Conservation (phyloP, 2,329 filamentous ascomycete species). For the Xylariaceae sp. region DNA sequence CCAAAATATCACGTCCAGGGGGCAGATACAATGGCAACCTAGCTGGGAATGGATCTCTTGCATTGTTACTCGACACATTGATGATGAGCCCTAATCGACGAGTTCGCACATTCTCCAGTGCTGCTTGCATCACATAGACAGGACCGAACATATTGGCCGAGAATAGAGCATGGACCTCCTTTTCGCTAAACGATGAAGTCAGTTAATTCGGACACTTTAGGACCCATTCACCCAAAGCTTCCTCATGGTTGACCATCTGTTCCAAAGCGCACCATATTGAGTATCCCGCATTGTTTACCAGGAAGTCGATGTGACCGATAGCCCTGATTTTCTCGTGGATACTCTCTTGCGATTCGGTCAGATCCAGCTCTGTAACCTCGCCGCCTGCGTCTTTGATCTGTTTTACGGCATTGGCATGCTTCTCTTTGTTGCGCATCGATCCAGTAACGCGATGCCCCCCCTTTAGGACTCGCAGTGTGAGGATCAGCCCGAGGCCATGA, state of each 20-base stretch:
- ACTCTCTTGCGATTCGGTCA: conserved; percentile 28
- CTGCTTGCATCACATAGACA: conserved; percentile 28
- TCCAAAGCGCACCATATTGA: conserved; percentile 23
- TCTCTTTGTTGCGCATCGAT: conserved; percentile 29
- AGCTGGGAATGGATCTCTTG: conserved; percentile 21
- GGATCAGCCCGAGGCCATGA: conserved; percentile 32
- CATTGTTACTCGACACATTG: conserved; percentile 29
- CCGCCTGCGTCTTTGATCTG: conserved; percentile 29
- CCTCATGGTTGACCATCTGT: conserved; percentile 10
- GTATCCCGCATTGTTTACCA: conserved; percentile 32
- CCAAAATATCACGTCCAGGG: neutral
- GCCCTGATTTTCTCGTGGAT: conserved; percentile 26
- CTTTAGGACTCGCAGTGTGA: conserved; percentile 29
- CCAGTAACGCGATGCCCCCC: conserved; percentile 33
- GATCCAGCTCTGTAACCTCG: conserved; percentile 29
- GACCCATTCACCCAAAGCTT: neutral
- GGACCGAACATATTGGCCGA: conserved; percentile 32
- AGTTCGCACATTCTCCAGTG: conserved; percentile 27
- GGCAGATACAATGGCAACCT: conserved; percentile 12
- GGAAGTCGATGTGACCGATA: conserved; percentile 28
- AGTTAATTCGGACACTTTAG: too few relatives aligned
- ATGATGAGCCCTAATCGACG: conserved; percentile 27
- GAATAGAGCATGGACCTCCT: conserved; percentile 25
- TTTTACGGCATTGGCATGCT: conserved; percentile 21
- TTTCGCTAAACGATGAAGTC: conserved; percentile 17